Evolutionary conservation across 1,139 yeast genomes (phyloP), one percentile per base, ranked within the genome.

Genomic region (Geotrichum aggregatum): DNA sequence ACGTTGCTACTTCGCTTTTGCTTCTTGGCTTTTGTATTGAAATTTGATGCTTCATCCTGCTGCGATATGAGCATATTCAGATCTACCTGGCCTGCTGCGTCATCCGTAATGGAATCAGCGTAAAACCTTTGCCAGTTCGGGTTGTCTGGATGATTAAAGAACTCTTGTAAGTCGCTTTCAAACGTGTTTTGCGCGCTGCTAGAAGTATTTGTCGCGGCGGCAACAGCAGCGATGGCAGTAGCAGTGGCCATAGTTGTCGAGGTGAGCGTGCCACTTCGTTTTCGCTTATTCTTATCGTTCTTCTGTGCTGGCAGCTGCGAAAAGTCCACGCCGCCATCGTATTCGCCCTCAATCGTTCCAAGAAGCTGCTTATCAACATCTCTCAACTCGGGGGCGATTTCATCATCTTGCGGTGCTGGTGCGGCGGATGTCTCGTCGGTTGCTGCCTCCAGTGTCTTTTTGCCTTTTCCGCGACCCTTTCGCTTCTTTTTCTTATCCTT

Each of bases 341-440:
- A 56, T 33, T 53, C 56, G 38, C 50, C 55, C 1, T 57, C 60
- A 13, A 52, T 57, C 3, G 56, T 54, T 41, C 54, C 61, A 14
- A 56, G 59, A 18, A 50, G 45, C 31, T 51, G 54, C 5, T 51
- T 41, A 31, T 54, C 54, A 6, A 39, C 56, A n/a, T 48, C 57
- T n/a, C 38, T 42, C 7, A 59, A 55, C 30, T 60, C 69, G 47
- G 53, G 47, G 54, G 63, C 52, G 52, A 54, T 52, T 30, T 47
- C 55, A 8, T 38, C 42, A 10, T 41, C 55, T 26, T 36, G 38
- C 36, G 47, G 34, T 36, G 46, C 30, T 28, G 48, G 47, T 36
- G 30, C 54, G 2, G 51, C 51, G 26, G 46, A 52, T 8, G 60
- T 40, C 55, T 57, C 42, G 8, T 24, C 8, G 5, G 8, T 24